phyloP scores from a whole-genome alignment of 2,329 filamentous ascomycete species.

The Cercospora janseana region DNA sequence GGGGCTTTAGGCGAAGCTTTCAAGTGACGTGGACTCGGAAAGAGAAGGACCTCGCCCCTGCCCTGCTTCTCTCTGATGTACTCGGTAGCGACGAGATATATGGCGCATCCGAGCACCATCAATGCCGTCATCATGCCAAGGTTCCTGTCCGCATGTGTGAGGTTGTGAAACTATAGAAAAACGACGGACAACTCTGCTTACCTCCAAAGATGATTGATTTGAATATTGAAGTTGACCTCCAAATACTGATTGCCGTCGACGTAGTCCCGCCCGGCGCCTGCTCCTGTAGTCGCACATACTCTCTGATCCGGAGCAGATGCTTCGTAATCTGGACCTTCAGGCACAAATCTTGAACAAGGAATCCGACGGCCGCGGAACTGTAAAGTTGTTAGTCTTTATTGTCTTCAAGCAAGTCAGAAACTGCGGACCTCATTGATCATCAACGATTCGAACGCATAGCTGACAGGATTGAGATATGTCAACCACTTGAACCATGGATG shows the following conservation, averaged over 20 bases:
- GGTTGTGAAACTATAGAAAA: too few relatives aligned
- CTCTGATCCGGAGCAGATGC: slow-evolving; percentile 33
- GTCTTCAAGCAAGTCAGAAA: too few relatives aligned
- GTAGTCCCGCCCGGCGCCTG: slow-evolving; percentile 40
- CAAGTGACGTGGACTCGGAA: slow-evolving; percentile 46
- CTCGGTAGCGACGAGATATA: slow-evolving; percentile 66
- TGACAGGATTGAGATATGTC: slow-evolving; percentile 54
- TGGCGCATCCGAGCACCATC: slow-evolving; percentile 59
- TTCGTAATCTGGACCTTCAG: slow-evolving; percentile 36
- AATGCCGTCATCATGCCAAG: slow-evolving; percentile 67
- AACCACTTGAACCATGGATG: slow-evolving; percentile 57
- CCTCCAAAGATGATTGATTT: too few relatives aligned
- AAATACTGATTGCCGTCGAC: slow-evolving; percentile 43
- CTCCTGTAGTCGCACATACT: slow-evolving; percentile 42
- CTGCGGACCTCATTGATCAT: slow-evolving; percentile 57
- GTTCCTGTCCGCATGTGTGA: slow-evolving; percentile 53
- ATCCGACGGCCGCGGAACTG: slow-evolving; percentile 42
- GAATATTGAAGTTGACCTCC: slow-evolving; percentile 34
- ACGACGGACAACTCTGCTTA: too few relatives aligned
- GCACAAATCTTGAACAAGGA: slow-evolving; percentile 40
- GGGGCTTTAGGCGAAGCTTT: slow-evolving; percentile 33
- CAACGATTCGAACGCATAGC: slow-evolving; percentile 64
- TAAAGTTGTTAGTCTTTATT: too few relatives aligned
- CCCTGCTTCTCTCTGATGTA: slow-evolving; percentile 62
- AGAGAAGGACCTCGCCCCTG: slow-evolving; percentile 68